Base-by-base conservation (phyloP, 106 monocot species). In the Gastrodia elata region DNA sequence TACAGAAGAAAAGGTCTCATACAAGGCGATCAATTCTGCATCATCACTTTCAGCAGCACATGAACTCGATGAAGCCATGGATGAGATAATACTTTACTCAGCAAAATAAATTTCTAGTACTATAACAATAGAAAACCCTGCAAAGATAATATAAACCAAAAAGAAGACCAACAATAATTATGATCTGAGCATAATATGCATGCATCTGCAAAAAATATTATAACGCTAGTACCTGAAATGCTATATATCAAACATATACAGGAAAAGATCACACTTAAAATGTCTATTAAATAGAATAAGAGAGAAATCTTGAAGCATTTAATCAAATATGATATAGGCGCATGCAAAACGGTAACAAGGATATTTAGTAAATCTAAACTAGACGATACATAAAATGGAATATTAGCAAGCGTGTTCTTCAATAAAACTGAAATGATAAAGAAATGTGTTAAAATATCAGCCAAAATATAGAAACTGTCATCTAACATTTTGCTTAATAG, bases 1-100 rank as follows among this genome's bases (percentile, higher is more conserved):
- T 70, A 56, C 20, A 35, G 85, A 78, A 57, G 72, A 52, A 74
- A 92, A 95, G n/a, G 77, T 87, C 46, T 89, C 87, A 37, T 86
- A 38, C 76, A 95, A 81, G 70, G 59, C 28, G 38, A 40, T 69
- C 69, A 69, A 40, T 18, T 41, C 40, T 69, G 18, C 39, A 69
- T 69, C 69, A 40, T 69, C 69, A 69, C 15, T 40, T 69, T 40
- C 69, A 13, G 26, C 9, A 24, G 40, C 40, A 40, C 69, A 69
- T 39, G 69, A 69, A 41, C 69, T 40, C 25, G 69, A 69, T n/a
- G 69, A 69, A 26, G 69, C 69, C 69, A 69, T 69, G 41, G 39
- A 3, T 25, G 22, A 1, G 40, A 40, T 30, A 64, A 37, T 35
- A 39, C 35, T 69, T 39, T 3, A 40, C 40, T n/a, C 69, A 39